Evolutionary conservation across 1,139 yeast species (phyloP), one percentile per base, ranked within the genome.

Genomic region (Nematodospora anomalae): DNA sequence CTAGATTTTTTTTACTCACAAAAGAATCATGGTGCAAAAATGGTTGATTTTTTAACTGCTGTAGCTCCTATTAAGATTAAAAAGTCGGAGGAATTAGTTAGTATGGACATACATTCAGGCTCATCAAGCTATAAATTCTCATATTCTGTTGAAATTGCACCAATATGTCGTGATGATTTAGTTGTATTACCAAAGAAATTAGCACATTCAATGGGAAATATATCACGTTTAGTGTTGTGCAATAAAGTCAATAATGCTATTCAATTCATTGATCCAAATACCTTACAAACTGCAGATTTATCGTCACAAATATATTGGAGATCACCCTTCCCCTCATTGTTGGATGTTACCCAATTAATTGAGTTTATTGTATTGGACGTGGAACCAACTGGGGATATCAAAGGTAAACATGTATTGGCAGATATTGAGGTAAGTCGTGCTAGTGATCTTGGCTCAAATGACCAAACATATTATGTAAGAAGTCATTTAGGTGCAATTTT

Each of bases 121-220:
- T 74, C 85, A 12, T 80, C 94, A 24, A 78, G 82, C 41, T 92
- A 88, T 67, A 92, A 92, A 64, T 94, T 92, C 59, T 77, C 97
- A 7, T 90, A 74, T 57, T 89, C 97, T 11, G 87, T 90, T 28
- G 99, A 92, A 64, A 80, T 92, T 49, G 96, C 88, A 2, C 98
- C 98, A n/a, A 80, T 94, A 33, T 94, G 98, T 75, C 83, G 95
- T 60, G 99, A 92, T 58, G 98, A 94, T 57, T 74, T 94, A 50
- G 95, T 94, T 22, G 85, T 90, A 31, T 71, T 94, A 45, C 98
- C 98, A 21, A 78, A 80, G 53, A 80, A 80, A 50, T 62, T 92
- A 46, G 98, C 99, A 3, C 79, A 81, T 47, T 76, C 88, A 10
- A 60, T 89, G 67, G 96, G 97, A 44, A 84, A 85, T 57, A 85